A percentile compares a stretch with the other conserved stretches of the same genome.
phyloP scores from a whole-genome alignment of 1,284 basidiomycete genomes.

The Cryptococcus sp. region DNA sequence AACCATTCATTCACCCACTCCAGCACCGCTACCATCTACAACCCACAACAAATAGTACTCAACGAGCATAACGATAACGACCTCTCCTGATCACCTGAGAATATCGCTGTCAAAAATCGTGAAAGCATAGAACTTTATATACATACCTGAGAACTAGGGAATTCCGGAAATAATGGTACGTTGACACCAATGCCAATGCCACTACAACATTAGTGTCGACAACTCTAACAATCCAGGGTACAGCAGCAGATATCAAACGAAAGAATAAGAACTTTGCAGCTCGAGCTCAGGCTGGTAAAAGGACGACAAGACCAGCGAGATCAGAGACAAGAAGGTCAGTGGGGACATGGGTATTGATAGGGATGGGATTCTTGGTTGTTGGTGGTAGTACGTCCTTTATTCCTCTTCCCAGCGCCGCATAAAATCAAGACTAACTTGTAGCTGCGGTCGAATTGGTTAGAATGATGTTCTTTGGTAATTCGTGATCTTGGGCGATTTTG shows the following conservation, averaged over 20 bases:
- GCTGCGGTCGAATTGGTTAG: conserved; percentile 40
- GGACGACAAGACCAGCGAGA: conserved; percentile 33
- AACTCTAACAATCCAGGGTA: conserved; percentile 25
- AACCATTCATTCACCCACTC: too few species aligned
- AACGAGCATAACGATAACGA: too few species aligned
- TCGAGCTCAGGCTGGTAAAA: conserved; percentile 39
- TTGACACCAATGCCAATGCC: too few species aligned
- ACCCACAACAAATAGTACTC: too few species aligned
- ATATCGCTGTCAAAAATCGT: too few species aligned
- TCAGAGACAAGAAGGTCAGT: conserved; percentile 26
- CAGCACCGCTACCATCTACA: too few species aligned
- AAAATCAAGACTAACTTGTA: too few species aligned
- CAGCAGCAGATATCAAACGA: conserved; percentile 40
- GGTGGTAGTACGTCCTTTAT: conserved; percentile 39
- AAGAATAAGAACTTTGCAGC: conserved; percentile 45
- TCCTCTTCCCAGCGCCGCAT: background rate
- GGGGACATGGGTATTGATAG: conserved; percentile 35
- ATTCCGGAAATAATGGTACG: too few species aligned
- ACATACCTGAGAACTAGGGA: too few species aligned
- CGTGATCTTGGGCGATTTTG: conserved; percentile 8
- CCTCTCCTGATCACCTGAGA: too few species aligned
- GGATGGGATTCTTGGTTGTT: conserved; percentile 39
- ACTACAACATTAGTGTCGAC: too few species aligned
- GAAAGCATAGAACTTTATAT: too few species aligned
- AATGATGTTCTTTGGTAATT: conserved; percentile 29